Evolutionary conservation across 2,329 filamentous ascomycete species (phyloP).

Genomic region (Pestalotiopsis sp.): DNA sequence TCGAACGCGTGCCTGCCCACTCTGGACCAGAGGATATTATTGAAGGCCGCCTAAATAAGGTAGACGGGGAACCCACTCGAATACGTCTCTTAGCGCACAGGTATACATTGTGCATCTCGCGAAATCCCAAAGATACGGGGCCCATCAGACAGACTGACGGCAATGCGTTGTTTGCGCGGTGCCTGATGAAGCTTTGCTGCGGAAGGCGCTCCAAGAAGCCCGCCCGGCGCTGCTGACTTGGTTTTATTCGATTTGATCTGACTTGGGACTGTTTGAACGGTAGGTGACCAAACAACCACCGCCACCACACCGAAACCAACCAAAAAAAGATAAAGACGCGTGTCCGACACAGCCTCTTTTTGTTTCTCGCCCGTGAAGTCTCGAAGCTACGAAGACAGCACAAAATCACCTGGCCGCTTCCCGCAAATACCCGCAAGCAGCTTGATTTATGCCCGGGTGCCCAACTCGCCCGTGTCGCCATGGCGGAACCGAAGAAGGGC

Average conservation of each 20-base stretch:
- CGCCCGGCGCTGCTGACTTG: too few relatives aligned
- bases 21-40: neutral
- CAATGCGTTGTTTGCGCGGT: too few relatives aligned
- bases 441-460: neutral
- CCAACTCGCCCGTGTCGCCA: neutral
- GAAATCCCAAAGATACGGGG: too few relatives aligned
- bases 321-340: slow-evolving; percentile 4
- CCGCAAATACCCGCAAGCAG: neutral
- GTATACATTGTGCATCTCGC: neutral
- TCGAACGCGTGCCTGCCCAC: neutral
- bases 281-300: neutral
- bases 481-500: slow-evolving; percentile 13
- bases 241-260: too few relatives aligned
- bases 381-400: neutral
- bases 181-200: too few relatives aligned
- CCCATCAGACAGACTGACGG: too few relatives aligned
- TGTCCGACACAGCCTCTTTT: slow-evolving; percentile 12
- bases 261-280: too few relatives aligned
- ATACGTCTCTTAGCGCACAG: neutral
- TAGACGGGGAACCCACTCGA: neutral
- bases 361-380: too few relatives aligned
- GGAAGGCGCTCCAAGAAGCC: too few relatives aligned
- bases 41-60: neutral
- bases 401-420: neutral
- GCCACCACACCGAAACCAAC: neutral